Evolutionary conservation across 805 yeast species (phyloP).

Genomic region (Kluyveromyces nonfermentans): DNA sequence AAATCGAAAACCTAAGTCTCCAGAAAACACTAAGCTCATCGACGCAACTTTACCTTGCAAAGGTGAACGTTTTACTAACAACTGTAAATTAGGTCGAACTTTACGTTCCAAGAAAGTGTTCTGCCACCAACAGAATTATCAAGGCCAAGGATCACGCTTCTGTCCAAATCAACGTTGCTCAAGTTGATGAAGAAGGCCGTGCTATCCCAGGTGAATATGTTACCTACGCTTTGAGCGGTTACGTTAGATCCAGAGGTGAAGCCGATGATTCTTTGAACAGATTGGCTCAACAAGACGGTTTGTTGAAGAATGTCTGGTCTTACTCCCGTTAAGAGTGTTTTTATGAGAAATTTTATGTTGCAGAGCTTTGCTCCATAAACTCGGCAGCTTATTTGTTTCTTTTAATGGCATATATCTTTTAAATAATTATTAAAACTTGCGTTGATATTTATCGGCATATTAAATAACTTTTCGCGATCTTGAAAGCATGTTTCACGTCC

Average conservation of each 20-base stretch:
- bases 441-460: background rate
- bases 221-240: slow-evolving; percentile 95
- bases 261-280: slow-evolving; percentile 99
- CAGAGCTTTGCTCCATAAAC: background rate
- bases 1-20: background rate
- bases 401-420: slow-evolving; percentile 3
- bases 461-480: too few species aligned
- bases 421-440: slow-evolving; percentile 3
- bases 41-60: background rate
- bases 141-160: slow-evolving; percentile 99
- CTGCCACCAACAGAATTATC: slow-evolving; percentile 99
- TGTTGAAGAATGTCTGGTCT: slow-evolving; percentile 91
- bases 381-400: background rate
- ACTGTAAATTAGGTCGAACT: slow-evolving; percentile 72
- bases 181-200: slow-evolving; percentile 95
- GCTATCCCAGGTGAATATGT: slow-evolving; percentile 83
- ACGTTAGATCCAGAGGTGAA: slow-evolving; percentile 98
- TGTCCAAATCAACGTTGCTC: slow-evolving; percentile 97
- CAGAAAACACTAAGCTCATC: background rate
- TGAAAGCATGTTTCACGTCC: too few species aligned
- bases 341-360: background rate
- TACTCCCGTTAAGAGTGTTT: slow-evolving; percentile 66
- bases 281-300: slow-evolving; percentile 97
- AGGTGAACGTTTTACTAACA: slow-evolving; percentile 14
- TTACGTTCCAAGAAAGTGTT: slow-evolving; percentile 99